These are phyloP conservation scores for Solanum infundibuliforme DNA, from an alignment of 257 asterid species.

Conservation along the genomic window DNA sequence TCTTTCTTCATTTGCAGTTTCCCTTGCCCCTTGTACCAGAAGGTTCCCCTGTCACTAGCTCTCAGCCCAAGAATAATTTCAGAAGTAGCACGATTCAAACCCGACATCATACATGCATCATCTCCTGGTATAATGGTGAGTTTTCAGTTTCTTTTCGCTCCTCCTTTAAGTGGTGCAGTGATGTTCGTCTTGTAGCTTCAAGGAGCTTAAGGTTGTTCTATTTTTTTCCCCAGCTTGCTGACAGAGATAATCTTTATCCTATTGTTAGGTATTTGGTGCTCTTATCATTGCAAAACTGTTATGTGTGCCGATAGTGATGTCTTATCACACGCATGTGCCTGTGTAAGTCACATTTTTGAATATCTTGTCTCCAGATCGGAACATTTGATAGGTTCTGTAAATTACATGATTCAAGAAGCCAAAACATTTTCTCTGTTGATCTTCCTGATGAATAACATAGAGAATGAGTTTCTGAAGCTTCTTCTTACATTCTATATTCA, in stretches of 20 bases:
- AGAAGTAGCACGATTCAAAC: conserved; percentile 84
- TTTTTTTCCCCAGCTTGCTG: not conserved
- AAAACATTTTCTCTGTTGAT: not conserved
- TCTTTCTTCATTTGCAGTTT: conserved; percentile 45
- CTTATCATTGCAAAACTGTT: conserved; percentile 72
- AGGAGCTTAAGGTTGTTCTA: not conserved
- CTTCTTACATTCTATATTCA: not conserved
- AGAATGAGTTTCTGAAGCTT: not conserved
- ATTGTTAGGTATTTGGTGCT: conserved; percentile 80
- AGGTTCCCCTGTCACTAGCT: conserved; percentile 89
- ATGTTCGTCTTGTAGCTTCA: not conserved
- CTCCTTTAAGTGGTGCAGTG: not conserved
- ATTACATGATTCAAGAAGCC: not conserved
- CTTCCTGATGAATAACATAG: not conserved
- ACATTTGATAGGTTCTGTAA: not conserved
- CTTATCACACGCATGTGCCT: conserved; percentile 97
- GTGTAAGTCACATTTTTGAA: conserved; percentile 39
- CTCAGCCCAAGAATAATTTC: conserved; percentile 98
- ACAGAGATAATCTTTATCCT: not conserved
- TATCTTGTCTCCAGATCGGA: not conserved
- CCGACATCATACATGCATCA: conserved; percentile 94
- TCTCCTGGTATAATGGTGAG: conserved; percentile 97
- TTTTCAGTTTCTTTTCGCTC: conserved; percentile 2
- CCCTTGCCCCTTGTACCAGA: conserved; percentile 87
- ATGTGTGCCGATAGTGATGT: conserved; percentile 83